Base-by-base conservation (phyloP, 169 alveolate species). In the Cryptosporidium canis region DNA sequence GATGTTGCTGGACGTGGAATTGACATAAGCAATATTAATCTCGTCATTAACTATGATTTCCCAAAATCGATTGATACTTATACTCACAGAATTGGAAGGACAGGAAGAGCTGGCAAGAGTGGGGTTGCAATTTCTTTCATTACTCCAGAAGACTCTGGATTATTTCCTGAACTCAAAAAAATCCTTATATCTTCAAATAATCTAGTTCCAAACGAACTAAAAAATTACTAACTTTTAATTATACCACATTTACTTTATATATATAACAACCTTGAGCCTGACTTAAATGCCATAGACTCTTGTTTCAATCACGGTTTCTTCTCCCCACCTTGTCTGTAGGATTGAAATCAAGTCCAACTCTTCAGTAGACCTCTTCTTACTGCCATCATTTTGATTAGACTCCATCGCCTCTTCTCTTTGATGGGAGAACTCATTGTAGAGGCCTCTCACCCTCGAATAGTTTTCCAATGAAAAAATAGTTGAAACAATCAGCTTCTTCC, bases 1-100 rank as follows among this genome's bases (percentile, higher is more conserved):
- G 99, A 98, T 93, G 98, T 98, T 43, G 99, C 99, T 33, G 98
- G 99, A 83, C 91, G 99, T 65, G 99, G 99, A 45, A 85, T 98
- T 16, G 99, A 98, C 91, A 96, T 98, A 39, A 98, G 96, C 27
- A 97, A 97, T 5, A 98, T 98, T 29, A 94, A 94, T 51, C 95
- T 94, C 65, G 99, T 98, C 44, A 96, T 98, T 24, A 98, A 98
- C 93, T 98, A 95, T 85, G 99, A 98, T 92, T 96, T 98, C 93
- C 99, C 99, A n/a, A 96, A 95, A 87, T 96, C 96, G 72, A 96
- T 97, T 39, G 95, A 95, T 85, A 96, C 97, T 65, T 98, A 97
- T 90, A 93, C 96, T 37, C 97, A 94, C 83, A 77, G 68, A 29
- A 90, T 94, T 72, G 99, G 99, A 11, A 95, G 99, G 61, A 98